Evolutionary conservation across 306 rosid genomes (phyloP), one percentile per base, ranked within the genome.

Genomic region (Crataegus laevigata): DNA sequence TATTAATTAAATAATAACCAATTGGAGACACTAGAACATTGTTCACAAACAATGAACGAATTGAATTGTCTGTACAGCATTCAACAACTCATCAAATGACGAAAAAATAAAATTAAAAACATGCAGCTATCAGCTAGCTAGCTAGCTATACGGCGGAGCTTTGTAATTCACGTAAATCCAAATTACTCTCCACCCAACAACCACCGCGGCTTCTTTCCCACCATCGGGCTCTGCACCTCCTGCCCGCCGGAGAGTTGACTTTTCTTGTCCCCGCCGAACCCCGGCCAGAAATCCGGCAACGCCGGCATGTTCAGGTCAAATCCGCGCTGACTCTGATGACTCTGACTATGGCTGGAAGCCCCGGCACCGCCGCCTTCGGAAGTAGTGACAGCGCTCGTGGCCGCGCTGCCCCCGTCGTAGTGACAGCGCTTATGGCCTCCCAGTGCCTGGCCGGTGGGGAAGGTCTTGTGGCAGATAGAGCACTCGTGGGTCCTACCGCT

Each of bases 341-440:
- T 25, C 11, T 65, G 82, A 78, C 86, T 72, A 32, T 68, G 40
- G 73, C 89, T 55, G 7, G 90, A 85, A 1, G 67, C 21, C 5
- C 36, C 54, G 7, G 67, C n/a, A n/a, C 81, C 85, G 10, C 78
- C 87, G 18, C 93, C 91, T 9, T 90, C 94, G 0, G 96, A 90
- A 8, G 78, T 79, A 0, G 91, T 85, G 9, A 81, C 58, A 11
- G 59, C 82, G 70, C 82, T 71, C 64, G 19, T 68, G 50, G 60
- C 66, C 62, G 80, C 71, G 70, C 74, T 80, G 0, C 91, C 96
- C 11, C 93, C 97, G 22, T 94, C 96, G 55, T 94, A 94, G 91
- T 94, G 96, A 81, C 97, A 88, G 11, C 99, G 91, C 82, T 94
- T 94, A 89, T 94, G 99, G 5, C 99, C 97, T 4, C 99, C 99